phyloP scores from a whole-genome alignment of 176 grass and related monocot genomes.

The Avena atlantica region DNA sequence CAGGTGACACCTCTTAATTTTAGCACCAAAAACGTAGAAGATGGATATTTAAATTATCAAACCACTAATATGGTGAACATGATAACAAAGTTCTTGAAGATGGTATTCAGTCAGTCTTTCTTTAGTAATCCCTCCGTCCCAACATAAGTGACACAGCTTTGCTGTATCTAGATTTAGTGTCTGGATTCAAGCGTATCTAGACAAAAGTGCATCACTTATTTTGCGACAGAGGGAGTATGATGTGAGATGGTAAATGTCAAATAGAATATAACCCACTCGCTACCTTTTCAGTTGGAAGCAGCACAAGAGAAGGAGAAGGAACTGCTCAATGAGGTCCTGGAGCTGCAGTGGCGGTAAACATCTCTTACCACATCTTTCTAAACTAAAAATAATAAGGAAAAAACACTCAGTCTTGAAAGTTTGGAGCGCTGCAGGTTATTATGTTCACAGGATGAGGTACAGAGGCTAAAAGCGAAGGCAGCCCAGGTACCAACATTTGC shows the following conservation, averaged over 20 bases:
- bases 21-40: background rate
- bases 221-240: too few species aligned
- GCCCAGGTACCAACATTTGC: constrained; percentile 48
- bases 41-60: background rate
- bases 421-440: constrained; percentile 60
- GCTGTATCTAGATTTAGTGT: too few species aligned
- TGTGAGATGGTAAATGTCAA: constrained; percentile 14
- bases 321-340: constrained; percentile 69
- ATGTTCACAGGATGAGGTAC: constrained; percentile 75
- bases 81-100: background rate
- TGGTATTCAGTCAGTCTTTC: background rate
- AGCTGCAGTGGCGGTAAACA: constrained; percentile 85
- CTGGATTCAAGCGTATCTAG: too few species aligned
- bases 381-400: background rate
- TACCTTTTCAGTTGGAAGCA: constrained; percentile 73
- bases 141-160: too few species aligned
- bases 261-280: background rate
- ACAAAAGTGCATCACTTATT: too few species aligned
- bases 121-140: background rate
- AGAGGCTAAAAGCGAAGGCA: constrained; percentile 82
- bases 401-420: background rate
- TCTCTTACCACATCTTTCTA: constrained; percentile 19
- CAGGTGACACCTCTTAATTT: background rate
- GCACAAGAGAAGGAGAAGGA: constrained; percentile 88
- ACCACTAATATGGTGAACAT: background rate